Base-by-base conservation (phyloP, 1,284 basidiomycete genomes). In the Ceratobasidium sp. region DNA sequence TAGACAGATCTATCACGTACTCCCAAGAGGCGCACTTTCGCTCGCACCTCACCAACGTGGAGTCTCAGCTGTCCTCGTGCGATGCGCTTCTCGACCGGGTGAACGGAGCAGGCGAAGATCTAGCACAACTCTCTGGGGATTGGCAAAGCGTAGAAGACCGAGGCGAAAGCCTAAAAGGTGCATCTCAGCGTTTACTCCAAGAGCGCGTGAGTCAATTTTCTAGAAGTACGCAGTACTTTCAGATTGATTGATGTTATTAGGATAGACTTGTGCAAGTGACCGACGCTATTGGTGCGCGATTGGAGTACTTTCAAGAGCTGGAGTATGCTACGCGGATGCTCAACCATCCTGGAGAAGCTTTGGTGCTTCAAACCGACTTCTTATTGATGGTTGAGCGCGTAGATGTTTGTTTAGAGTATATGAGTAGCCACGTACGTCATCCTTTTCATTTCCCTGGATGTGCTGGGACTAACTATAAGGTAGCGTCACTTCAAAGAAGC, bases 361-460 rank as follows among this genome's bases (percentile, higher is more conserved):
- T 98, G 22, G 96, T 98, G 44, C 87, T 96, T 5, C 90, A 94
- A 78, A 89, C 91, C 0, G 95, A 96, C 80, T 98, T 98, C 82
- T 82, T 98, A 76, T 93, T 95, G 78, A 97, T 97, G 95, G 93
- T 98, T 47, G 94, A 95, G 79, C 89, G 95, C 7, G 90, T 98
- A 48, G 96, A 97, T 79, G 91, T 96, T 64, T 98, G 96, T 80
- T 91, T 98, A 73, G 93, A 93, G 72, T 98, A 94, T 80, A 85
- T 98, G 47, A 91, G 91, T 78, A 86, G 87, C 15, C 94, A 97
- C 82, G 96, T 96, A 82, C 80, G 94, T 84, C 11, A 62, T 50
- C 57, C 63, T 36, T 62, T 8, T 11, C 48, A 7, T 3, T 45
- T 14, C 63, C 47, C 2, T 72, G 44, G 54, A n/a, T 31, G 48